phyloP scores from a whole-genome alignment of 1,284 basidiomycete genomes.

The Moesziomyces globuligerus region DNA sequence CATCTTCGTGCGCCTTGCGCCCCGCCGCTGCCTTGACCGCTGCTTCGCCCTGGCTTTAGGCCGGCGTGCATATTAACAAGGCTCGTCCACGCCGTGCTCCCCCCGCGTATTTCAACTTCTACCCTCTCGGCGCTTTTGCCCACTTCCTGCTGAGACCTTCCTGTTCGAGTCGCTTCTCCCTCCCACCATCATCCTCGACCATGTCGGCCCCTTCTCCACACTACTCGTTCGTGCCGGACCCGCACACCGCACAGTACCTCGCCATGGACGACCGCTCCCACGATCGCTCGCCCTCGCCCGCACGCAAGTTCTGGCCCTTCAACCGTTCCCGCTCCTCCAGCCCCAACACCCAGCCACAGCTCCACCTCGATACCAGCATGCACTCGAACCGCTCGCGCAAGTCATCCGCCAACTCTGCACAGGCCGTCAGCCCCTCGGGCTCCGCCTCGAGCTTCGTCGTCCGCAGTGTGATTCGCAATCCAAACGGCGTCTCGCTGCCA shows the following conservation, averaged over 20 bases:
- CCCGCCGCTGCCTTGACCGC: too few relatives aligned
- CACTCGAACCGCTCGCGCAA: constrained; percentile 28
- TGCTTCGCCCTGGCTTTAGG: too few relatives aligned
- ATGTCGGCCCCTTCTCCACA: constrained; percentile 3
- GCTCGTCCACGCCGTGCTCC: too few relatives aligned
- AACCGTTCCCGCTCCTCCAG: constrained; percentile 49
- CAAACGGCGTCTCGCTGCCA: constrained; percentile 52
- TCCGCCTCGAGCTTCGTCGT: constrained; percentile 51
- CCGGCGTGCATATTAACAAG: constrained; percentile 28
- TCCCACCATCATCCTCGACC: constrained; percentile 10
- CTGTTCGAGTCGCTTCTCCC: constrained; percentile 3
- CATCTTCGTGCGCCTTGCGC: too few relatives aligned
- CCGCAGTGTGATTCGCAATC: constrained; percentile 50
- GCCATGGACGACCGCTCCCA: constrained; percentile 18
- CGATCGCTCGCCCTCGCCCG: constrained; percentile 28
- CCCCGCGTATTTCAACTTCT: constrained; percentile 41
- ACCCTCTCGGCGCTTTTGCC: constrained; percentile 3
- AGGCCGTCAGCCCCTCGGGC: constrained; percentile 25
- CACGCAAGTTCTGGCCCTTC: constrained; percentile 44
- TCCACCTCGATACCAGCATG: constrained; percentile 21
- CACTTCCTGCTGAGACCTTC: constrained; percentile 2
- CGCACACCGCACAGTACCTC: constrained; percentile 26
- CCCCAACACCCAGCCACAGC: constrained; percentile 31
- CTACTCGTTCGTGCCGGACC: constrained; percentile 32
- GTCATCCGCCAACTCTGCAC: constrained; percentile 24